A percentile compares a stretch with the other conserved stretches of the same genome.
Conservation (phyloP, 2,329 filamentous ascomycete species). For the Exophiala sp. region DNA sequence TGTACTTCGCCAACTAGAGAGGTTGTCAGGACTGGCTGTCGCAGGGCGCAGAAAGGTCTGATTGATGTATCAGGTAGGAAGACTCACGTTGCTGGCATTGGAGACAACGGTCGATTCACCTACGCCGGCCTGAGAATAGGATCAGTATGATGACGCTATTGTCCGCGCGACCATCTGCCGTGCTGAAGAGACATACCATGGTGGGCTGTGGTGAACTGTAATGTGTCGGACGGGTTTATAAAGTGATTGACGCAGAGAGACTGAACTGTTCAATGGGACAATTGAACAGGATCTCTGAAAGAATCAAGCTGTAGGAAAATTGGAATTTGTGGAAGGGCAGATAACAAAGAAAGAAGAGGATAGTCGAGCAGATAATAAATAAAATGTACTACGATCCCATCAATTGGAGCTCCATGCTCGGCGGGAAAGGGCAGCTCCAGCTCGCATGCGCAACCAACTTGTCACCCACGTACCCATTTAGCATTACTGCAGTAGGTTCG, state of each 20-base stretch:
- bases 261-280: neutral
- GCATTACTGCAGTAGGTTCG: no score
- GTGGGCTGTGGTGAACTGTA: constrained; percentile 5
- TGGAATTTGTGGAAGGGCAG: no score
- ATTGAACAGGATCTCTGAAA: no score
- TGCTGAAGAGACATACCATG: constrained; percentile 19
- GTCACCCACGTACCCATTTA: no score
- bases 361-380: no score
- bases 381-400: no score
- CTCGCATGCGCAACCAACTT: no score
- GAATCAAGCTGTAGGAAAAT: no score
- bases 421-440: no score
- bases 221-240: neutral
- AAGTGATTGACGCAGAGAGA: neutral
- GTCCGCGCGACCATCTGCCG: neutral
- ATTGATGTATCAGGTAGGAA: neutral
- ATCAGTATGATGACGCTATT: constrained; percentile 1
- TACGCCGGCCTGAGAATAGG: constrained; percentile 24
- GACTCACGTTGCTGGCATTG: constrained; percentile 42
- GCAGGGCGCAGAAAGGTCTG: no score
- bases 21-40: constrained; percentile 10
- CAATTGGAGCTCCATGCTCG: no score
- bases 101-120: constrained; percentile 45
- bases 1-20: constrained; percentile 82
- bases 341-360: no score